Conservation (phyloP, 352 stramenopile genomes). For the Phytophthora rubi region DNA sequence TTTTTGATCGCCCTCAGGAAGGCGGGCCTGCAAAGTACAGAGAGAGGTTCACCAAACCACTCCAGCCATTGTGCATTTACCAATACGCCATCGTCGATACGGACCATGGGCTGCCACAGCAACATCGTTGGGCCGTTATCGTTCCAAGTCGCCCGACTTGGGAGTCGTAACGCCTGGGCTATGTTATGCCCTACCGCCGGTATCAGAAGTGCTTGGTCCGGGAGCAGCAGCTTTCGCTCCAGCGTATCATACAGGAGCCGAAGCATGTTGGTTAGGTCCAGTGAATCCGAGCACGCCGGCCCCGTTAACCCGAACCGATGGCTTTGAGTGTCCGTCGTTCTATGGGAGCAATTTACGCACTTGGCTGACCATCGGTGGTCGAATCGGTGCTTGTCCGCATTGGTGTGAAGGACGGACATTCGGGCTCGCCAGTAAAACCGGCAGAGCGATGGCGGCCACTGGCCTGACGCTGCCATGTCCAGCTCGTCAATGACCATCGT, state of each 20-base stretch:
- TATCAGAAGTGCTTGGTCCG: not conserved
- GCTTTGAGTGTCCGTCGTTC: not conserved
- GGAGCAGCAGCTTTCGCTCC: not conserved
- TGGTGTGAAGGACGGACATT: not conserved
- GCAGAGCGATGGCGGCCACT: not conserved
- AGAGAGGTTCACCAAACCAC: not conserved
- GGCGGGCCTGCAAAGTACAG: not conserved
- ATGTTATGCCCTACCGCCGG: not conserved
- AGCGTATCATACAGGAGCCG: not conserved
- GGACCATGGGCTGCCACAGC: not conserved
- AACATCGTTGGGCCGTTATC: not conserved
- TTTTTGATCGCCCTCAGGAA: not conserved
- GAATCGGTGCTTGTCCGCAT: slow-evolving; percentile 2
- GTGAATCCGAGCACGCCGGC: not conserved
- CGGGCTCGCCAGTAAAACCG: slow-evolving; percentile 1
- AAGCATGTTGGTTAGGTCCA: not conserved
- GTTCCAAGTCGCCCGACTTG: not conserved
- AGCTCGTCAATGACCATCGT: not conserved
- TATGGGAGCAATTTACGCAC: not conserved
- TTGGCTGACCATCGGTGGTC: not conserved
- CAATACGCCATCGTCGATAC: not conserved
- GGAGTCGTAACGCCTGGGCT: not conserved
- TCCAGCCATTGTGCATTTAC: slow-evolving; percentile 3
- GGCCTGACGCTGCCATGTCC: not conserved
- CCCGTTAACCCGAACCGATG: slow-evolving; percentile 1